Conservation (phyloP, 208 protist species). For the Trypanosoma congolense region DNA sequence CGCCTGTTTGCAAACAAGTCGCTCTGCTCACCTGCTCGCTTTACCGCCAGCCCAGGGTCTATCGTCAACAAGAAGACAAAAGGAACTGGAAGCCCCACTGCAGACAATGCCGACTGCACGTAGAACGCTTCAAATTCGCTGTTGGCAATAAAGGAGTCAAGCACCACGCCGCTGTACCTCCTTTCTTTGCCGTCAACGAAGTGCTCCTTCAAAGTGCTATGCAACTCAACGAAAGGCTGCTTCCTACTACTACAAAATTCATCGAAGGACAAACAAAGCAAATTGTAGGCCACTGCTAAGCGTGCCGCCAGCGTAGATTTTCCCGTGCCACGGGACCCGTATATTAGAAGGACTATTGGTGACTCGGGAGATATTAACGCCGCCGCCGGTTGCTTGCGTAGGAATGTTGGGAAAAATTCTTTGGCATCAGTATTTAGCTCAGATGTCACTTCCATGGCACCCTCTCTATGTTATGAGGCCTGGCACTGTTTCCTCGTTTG, state of each 20-base stretch:
- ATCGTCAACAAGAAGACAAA: constrained; percentile 77
- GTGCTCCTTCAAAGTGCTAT: constrained; percentile 43
- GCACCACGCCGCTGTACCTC: constrained; percentile 67
- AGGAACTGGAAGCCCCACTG: constrained; percentile 53
- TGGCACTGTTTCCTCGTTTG: too few species aligned
- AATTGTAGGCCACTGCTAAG: constrained; percentile 59
- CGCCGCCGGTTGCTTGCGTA: background rate
- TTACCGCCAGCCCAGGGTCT: constrained; percentile 45
- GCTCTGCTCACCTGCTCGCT: constrained; percentile 46
- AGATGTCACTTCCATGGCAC: background rate
- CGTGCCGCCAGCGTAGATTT: constrained; percentile 67
- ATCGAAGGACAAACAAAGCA: constrained; percentile 71
- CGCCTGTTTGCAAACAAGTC: constrained; percentile 36
- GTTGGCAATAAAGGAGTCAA: constrained; percentile 80
- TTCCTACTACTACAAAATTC: constrained; percentile 62
- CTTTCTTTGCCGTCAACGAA: constrained; percentile 49
- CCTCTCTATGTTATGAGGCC: too few species aligned
- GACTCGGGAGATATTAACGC: background rate
- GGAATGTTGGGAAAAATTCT: background rate
- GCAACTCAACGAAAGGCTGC: constrained; percentile 70
- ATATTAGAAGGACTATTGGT: constrained; percentile 72
- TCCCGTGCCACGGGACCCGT: constrained; percentile 73
- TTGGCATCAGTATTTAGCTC: background rate
- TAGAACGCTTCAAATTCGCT: constrained; percentile 84
- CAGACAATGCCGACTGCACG: constrained; percentile 51